Conservation (phyloP, 495 filamentous ascomycete genomes). For the Symbiotaphrina buchneri region DNA sequence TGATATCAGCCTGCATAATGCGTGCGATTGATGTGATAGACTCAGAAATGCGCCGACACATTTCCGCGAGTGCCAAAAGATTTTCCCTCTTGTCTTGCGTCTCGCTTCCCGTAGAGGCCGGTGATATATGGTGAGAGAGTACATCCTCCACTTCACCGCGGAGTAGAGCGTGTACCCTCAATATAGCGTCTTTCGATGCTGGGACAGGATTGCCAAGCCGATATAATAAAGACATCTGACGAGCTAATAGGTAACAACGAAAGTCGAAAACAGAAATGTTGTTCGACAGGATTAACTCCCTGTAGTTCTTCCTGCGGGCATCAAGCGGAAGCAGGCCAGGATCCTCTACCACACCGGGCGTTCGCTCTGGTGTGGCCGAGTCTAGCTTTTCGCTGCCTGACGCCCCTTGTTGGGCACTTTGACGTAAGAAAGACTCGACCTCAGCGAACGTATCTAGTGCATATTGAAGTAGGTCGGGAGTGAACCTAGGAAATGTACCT, state of each 20-base stretch:
- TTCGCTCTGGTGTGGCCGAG: neutral
- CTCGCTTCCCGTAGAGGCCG: neutral
- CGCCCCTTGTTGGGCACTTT: neutral
- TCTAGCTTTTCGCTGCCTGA: neutral
- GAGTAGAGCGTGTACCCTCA: neutral
- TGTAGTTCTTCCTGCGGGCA: constrained; percentile 57
- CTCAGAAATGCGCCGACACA: constrained; percentile 52
- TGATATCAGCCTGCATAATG: constrained; percentile 56
- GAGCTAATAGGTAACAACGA: constrained; percentile 76
- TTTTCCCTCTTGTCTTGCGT: constrained; percentile 49
- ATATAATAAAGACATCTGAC: constrained; percentile 66
- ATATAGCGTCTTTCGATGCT: constrained; percentile 4
- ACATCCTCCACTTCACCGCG: no score
- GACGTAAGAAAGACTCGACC: neutral
- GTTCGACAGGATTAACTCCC: constrained; percentile 84
- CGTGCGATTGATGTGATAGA: constrained; percentile 63
- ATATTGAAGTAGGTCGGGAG: constrained; percentile 31
- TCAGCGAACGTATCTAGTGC: neutral
- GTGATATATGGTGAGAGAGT: neutral
- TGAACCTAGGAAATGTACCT: constrained; percentile 39
- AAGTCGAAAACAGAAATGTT: constrained; percentile 97
- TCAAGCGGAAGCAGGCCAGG: constrained; percentile 34
- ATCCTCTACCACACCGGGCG: constrained; percentile 8
- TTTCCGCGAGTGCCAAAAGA: constrained; percentile 51
- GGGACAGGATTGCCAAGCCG: constrained; percentile 46